Evolutionary conservation across 192 early-diverging fungal species (phyloP).

Genomic region (Umbelopsis sp.): DNA sequence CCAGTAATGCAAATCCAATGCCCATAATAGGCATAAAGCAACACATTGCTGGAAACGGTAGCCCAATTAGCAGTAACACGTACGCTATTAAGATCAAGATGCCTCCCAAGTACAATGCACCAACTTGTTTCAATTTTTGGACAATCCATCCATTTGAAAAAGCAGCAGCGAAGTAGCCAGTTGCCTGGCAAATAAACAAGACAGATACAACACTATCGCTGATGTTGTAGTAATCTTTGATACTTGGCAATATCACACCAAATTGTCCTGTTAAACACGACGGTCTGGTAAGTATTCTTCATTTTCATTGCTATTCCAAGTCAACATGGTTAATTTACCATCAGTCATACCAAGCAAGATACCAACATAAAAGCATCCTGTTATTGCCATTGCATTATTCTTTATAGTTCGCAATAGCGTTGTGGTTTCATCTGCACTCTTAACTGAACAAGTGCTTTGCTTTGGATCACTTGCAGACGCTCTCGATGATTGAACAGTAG

Average conservation of each 20-base stretch:
- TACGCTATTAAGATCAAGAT: conserved; percentile 7
- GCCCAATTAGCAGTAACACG: conserved; percentile 19
- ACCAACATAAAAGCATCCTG: neutral
- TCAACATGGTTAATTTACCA: too few species aligned
- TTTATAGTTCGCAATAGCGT: too few species aligned
- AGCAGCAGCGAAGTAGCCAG: conserved; percentile 29
- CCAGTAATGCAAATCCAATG: conserved; percentile 28
- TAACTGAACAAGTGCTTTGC: too few species aligned
- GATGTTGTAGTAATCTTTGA: conserved; percentile 34
- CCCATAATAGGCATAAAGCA: conserved; percentile 27
- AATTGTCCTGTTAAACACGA: neutral
- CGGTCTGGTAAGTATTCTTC: too few species aligned
- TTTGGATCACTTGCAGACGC: too few species aligned
- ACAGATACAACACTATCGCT: conserved; percentile 29
- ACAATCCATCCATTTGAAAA: conserved; percentile 31
- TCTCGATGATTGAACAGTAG: too few species aligned
- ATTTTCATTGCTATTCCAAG: too few species aligned
- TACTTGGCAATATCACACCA: conserved; percentile 27
- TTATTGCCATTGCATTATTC: neutral
- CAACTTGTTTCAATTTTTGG: conserved; percentile 18
- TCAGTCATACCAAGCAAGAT: conserved; percentile 1
- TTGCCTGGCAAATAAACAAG: conserved; percentile 26
- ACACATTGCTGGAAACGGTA: conserved; percentile 29
- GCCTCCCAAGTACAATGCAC: conserved; percentile 16
- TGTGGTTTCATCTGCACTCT: too few species aligned